Percentiles rank a stretch among this genome's conserved stretches.
Conservation (phyloP, 2,329 filamentous ascomycete genomes). For the Simplicillium aogashimaense region DNA sequence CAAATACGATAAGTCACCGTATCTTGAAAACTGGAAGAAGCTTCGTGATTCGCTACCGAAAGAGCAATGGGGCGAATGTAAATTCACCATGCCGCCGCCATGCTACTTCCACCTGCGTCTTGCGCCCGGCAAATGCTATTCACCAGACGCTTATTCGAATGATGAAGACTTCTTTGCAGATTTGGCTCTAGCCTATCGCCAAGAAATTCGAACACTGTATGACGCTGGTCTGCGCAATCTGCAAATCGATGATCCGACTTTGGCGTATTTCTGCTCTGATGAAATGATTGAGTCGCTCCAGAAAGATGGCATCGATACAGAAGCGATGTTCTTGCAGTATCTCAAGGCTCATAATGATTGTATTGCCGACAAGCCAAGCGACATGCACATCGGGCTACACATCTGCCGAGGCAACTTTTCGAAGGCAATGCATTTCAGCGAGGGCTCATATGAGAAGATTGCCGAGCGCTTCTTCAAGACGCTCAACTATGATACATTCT, state of each 20-base stretch:
- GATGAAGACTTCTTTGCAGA: conserved; percentile 48
- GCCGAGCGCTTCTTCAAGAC: conserved; percentile 49
- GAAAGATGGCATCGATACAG: conserved; percentile 48
- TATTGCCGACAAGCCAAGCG: conserved; percentile 47
- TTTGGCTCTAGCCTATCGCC: conserved; percentile 43
- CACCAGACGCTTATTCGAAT: conserved; percentile 37
- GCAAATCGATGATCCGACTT: conserved; percentile 54
- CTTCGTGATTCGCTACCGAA: conserved; percentile 35
- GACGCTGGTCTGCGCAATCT: conserved; percentile 44
- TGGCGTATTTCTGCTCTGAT: conserved; percentile 58
- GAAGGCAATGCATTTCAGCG: conserved; percentile 52
- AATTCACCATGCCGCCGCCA: conserved; percentile 58
- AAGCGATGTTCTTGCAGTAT: conserved; percentile 59
- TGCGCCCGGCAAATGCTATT: conserved; percentile 42
- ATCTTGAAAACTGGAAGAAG: conserved; percentile 32
- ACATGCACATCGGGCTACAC: conserved; percentile 64
- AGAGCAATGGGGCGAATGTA: conserved; percentile 52
- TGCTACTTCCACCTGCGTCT: conserved; percentile 55
- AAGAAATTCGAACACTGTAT: conserved; percentile 44
- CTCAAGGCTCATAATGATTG: conserved; percentile 66
- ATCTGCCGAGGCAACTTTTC: conserved; percentile 51
- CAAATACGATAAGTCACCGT: conserved; percentile 26
- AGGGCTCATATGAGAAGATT: conserved; percentile 54
- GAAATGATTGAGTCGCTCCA: conserved; percentile 51
- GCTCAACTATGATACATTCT: conserved; percentile 51